These are phyloP conservation scores for Fusarium scirpi DNA, from an alignment of 2,329 filamentous ascomycete genomes.

Conservation along the genomic window DNA sequence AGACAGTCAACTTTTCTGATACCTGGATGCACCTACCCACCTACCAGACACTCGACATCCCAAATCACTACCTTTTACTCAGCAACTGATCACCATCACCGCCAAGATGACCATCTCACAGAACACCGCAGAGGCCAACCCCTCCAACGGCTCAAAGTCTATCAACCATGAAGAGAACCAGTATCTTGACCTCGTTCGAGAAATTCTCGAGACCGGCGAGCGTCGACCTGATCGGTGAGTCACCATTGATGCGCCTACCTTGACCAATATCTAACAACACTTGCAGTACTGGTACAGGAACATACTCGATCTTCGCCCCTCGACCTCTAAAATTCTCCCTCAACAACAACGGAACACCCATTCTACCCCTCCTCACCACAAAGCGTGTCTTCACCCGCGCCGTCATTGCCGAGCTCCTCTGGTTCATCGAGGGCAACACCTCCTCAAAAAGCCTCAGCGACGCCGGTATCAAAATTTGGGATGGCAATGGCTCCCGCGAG, in stretches of 20 bases:
- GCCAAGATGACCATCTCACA: slow-evolving; percentile 40
- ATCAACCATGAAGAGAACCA: slow-evolving; percentile 85
- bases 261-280: slow-evolving; percentile 5
- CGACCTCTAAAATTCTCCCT: slow-evolving; percentile 88
- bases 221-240: slow-evolving; percentile 84
- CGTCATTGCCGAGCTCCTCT: slow-evolving; percentile 91
- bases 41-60: not conserved
- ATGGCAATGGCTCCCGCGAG: slow-evolving; percentile 91
- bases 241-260: not conserved
- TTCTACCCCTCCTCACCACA: slow-evolving; percentile 94
- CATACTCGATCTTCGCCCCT: slow-evolving; percentile 88
- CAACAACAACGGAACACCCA: slow-evolving; percentile 68
- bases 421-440: slow-evolving; percentile 91
- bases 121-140: slow-evolving; percentile 3
- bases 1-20: not conserved
- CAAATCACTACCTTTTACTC: not conserved
- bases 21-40: not conserved
- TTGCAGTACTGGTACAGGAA: slow-evolving; percentile 92
- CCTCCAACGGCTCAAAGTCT: slow-evolving; percentile 27
- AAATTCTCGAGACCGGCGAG: slow-evolving; percentile 86
- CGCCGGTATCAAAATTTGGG: slow-evolving; percentile 95
- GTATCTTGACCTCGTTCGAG: slow-evolving; percentile 88
- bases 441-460: slow-evolving; percentile 81
- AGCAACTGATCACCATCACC: not conserved
- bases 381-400: slow-evolving; percentile 95